Conservation (phyloP, 192 early-diverging fungal species). For the Cladochytrium replicatum region DNA sequence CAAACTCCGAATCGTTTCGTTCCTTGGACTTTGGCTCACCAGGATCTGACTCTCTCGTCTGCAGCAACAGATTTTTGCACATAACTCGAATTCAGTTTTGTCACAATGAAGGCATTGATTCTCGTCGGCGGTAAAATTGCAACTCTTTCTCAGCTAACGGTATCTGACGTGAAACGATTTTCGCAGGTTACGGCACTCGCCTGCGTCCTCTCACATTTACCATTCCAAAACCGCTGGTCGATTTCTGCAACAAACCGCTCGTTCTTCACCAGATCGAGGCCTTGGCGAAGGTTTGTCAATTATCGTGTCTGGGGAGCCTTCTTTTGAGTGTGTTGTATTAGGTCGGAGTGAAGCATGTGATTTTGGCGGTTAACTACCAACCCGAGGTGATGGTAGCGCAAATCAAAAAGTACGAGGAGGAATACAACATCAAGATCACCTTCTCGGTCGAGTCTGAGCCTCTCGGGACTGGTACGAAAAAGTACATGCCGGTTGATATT, state of each 20-base stretch:
- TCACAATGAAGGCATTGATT: constrained; percentile 52
- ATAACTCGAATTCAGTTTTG: too few relatives aligned
- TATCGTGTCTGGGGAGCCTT: background rate
- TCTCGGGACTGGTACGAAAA: constrained; percentile 30
- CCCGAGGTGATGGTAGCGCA: constrained; percentile 93
- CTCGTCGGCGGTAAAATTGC: constrained; percentile 52
- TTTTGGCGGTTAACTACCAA: constrained; percentile 98
- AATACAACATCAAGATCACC: constrained; percentile 42
- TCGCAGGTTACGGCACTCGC: constrained; percentile 95
- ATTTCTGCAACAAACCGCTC: constrained; percentile 98
- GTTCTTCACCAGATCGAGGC: constrained; percentile 98
- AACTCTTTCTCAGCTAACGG: too few relatives aligned
- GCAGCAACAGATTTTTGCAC: too few relatives aligned
- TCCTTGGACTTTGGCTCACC: too few relatives aligned
- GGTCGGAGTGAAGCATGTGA: constrained; percentile 95
- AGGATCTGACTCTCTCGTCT: too few relatives aligned
- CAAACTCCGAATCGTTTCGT: too few relatives aligned
- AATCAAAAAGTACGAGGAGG: constrained; percentile 87
- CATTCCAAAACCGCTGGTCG: constrained; percentile 94
- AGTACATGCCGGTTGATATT: background rate
- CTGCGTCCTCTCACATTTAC: constrained; percentile 96
- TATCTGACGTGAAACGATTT: too few relatives aligned
- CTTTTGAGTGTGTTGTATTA: constrained; percentile 24
- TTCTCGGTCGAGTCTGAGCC: constrained; percentile 50
- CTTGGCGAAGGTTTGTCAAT: constrained; percentile 69